Base-by-base conservation (phyloP, 768 basidiomycete genomes). In the Harrya chromipes region DNA sequence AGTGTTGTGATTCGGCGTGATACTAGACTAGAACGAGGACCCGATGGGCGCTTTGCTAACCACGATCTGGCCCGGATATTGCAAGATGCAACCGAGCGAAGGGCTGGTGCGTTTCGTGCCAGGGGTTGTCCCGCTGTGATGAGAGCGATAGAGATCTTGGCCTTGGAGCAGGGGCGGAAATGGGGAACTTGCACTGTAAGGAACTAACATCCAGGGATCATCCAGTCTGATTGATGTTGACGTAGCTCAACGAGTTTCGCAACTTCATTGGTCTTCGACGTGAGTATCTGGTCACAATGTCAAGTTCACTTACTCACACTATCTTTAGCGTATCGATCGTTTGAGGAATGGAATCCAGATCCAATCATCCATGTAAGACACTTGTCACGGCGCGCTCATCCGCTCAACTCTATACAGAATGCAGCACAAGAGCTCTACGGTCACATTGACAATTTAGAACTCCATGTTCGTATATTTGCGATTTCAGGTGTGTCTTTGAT, bases 401-500 rank as follows among this genome's bases (percentile, higher is more conserved):
- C 36, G 17, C 54, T 51, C 23, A 59, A 17, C 34, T 7, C 6
- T 41, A 12, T 10, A 21, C 48, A 87, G 84, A 74, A 61, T 13
- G 78, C 83, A 2, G 90, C 90, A 0, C 73, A 77, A 41, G 69
- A 76, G 8, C 74, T 90, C 14, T 90, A 90, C 59, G 75, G 74
- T 40, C 75, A 87, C 54, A 85, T 90, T 48, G 81, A 91, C 57
- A 85, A 87, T 62, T 77, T 92, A 29, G 90, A 92, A 61, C 78
- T 93, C 11, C 79, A 91, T 59, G 87, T 83, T 50, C 40, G 80
- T 64, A 35, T 16, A 40, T 40, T n/a, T 21, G 12, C 41, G n/a
- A 26, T 50, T 12, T 34, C 17, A 35, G 10, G 4, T 9, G 19
- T 26, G 16, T 23, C 10, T 38, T 21, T 20, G 4, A 24, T 42